These are phyloP conservation scores for Aspergillus pseudoviridinutans DNA, from an alignment of 2,329 filamentous ascomycete genomes.

Conservation along the genomic window DNA sequence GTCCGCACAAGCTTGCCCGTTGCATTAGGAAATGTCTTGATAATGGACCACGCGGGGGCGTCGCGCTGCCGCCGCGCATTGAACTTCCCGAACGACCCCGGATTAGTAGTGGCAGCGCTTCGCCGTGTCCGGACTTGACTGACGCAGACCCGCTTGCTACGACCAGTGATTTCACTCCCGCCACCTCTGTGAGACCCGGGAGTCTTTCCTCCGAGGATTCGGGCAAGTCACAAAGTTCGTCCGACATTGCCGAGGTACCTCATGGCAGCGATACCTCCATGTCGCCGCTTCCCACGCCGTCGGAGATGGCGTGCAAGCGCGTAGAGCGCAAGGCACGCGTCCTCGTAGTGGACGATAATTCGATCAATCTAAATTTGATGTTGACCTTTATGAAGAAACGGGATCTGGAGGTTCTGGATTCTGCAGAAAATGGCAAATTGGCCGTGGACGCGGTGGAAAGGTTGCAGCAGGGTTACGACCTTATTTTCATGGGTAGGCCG, in stretches of 20 bases:
- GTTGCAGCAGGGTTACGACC: constrained; percentile 34
- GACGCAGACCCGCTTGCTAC: constrained; percentile 1
- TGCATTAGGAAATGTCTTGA: constrained; percentile 30
- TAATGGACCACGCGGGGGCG: constrained; percentile 8
- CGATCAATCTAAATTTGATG: constrained; percentile 44
- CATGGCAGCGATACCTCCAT: constrained; percentile 5
- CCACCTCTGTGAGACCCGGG: background rate
- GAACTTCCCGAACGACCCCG: constrained; percentile 8
- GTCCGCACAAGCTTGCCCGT: constrained; percentile 40
- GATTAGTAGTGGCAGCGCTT: background rate
- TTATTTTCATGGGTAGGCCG: constrained; percentile 43
- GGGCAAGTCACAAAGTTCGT: background rate
- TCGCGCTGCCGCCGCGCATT: constrained; percentile 11
- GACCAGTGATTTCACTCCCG: constrained; percentile 5
- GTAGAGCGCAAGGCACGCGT: constrained; percentile 24
- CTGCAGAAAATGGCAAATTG: constrained; percentile 41
- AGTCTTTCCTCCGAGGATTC: constrained; percentile 1
- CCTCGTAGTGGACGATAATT: constrained; percentile 45
- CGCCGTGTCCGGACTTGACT: background rate
- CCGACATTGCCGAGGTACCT: constrained; percentile 4
- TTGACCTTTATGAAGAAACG: constrained; percentile 42
- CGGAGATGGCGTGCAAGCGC: constrained; percentile 2
- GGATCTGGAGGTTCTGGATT: constrained; percentile 29
- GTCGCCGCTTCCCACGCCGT: background rate
- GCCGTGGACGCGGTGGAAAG: constrained; percentile 40